Base-by-base conservation (phyloP, 139 green algal genomes). In the Tetradesmus obliquus region DNA sequence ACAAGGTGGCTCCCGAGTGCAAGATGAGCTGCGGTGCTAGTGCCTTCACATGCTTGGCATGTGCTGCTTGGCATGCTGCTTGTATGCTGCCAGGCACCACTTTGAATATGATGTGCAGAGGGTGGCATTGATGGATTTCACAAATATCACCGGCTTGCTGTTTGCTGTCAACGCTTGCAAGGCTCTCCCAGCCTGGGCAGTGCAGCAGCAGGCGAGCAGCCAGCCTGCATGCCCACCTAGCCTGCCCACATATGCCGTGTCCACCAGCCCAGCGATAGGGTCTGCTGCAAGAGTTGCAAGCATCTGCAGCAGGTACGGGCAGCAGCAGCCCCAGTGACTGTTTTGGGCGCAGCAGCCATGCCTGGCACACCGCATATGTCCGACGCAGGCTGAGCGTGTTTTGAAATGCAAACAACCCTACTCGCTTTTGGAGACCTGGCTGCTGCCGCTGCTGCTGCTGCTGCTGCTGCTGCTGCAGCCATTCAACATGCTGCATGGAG, bases 211-310 rank as follows among this genome's bases (percentile, higher is more conserved):
- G 32, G 32, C 32, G 8, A 58, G 72, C 74, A 81, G 58, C 54
- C 66, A 9, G 17, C 19, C 6, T 72, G 76, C 86, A 86, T 19
- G 2, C 88, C 20, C 58, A 92, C 95, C 95, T 54, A 97, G 66
- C 22, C 94, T 90, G 4, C 97, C 97, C 32, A 98, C 89, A 60
- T 94, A 98, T 9, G 94, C 95, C 0, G 94, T 97, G 89, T 96
- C 95, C 6, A 98, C 94, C 22, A 98, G 91, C 0, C 93, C 91
- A 2, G 96, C 96, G 6, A 97, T 83, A 1, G 97, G 97, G 69
- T 98, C 97, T 0, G 95, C 94, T 12, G 95, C 96, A 12, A 98
- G 86, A 0, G 96, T 95, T 2, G 94, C 94, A 10, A 96, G 88
- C 93, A 95, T 97, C 91, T 96, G 92, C 69, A 88, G 20, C 20